Evolutionary conservation across 306 rosid species (phyloP), one percentile per base, ranked within the genome.

Genomic region (Rubus parviflorus): DNA sequence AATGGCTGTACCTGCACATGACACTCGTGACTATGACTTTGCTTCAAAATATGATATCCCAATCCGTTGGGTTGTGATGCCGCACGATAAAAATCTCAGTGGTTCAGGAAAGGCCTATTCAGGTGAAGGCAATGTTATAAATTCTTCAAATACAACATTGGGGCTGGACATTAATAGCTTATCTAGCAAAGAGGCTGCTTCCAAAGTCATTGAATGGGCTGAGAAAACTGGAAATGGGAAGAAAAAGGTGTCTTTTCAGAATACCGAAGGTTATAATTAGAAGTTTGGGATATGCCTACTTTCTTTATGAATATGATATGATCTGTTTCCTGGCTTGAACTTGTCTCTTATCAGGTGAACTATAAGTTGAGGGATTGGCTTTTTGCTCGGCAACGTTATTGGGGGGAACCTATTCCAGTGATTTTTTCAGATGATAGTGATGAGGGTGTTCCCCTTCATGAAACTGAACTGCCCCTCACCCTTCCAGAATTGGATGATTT

Each of bases 361-460:
- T 92, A 81, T 87, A 95, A 90, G 85, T 87, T 95, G 87, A 90
- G 98, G 88, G 98, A 95, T 81, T 92, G 98, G 98, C 98, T 95
- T 76, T 95, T 95, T 90, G 98, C 98, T 74, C 88, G 98, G 58
- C 98, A 95, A 81, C 93, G 98, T 15, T 95, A 95, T 85, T 95
- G 98, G 98, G 98, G 98, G 30, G 98, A 95, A 77, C 98, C 98
- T 77, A 95, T 95, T 82, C 98, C 98, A 81, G 92, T 95, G 43
- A 81, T 92, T 85, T 92, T 92, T 81, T 81, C 88, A 87, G 93
- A 90, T 81, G 92, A 84, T 60, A 84, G 74, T 79, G 89, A 85
- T 78, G 97, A 95, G 82, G 81, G 87, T 78, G 83, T 89, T 80
- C 92, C 97, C 49, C 83, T 95, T 80, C 52, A 20, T 54, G 97